Conservation (phyloP, 2,329 filamentous ascomycete genomes). For the Trichoderma semiorbis region DNA sequence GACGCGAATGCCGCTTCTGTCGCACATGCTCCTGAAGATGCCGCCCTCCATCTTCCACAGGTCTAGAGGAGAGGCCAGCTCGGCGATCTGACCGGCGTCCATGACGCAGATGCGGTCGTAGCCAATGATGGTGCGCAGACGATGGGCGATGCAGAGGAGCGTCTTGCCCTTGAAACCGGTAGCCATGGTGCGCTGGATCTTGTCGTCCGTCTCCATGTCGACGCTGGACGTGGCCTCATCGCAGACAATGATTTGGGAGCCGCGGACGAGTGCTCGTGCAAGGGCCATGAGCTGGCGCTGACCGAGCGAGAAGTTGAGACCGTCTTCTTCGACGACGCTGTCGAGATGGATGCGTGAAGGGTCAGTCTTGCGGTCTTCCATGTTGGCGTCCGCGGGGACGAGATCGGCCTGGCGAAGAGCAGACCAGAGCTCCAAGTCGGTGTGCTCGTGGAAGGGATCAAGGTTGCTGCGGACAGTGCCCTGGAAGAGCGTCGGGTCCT, state of each 20-base stretch:
- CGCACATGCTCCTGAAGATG: slow-evolving; percentile 88
- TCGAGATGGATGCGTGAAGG: slow-evolving; percentile 74
- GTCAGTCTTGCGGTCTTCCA: slow-evolving; percentile 74
- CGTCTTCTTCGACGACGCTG: slow-evolving; percentile 84
- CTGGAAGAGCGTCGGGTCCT: slow-evolving; percentile 79
- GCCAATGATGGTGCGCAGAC: slow-evolving; percentile 84
- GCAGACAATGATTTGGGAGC: slow-evolving; percentile 88
- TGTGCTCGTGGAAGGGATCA: slow-evolving; percentile 76
- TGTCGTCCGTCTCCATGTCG: slow-evolving; percentile 94
- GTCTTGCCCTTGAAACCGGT: slow-evolving; percentile 82
- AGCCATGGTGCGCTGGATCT: slow-evolving; percentile 88
- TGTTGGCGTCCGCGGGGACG: slow-evolving; percentile 56
- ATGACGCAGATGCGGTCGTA: slow-evolving; percentile 98
- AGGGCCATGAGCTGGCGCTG: slow-evolving; percentile 95
- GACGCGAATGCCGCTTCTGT: slow-evolving; percentile 70
- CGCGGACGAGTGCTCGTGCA: slow-evolving; percentile 82
- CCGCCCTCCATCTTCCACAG: slow-evolving; percentile 67
- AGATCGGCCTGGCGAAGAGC: slow-evolving; percentile 75
- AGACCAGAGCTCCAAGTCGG: slow-evolving; percentile 73
- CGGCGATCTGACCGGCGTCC: slow-evolving; percentile 83
- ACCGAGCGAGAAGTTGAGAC: slow-evolving; percentile 91
- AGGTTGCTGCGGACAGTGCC: slow-evolving; percentile 77
- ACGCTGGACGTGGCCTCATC: slow-evolving; percentile 93
- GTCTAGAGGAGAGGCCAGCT: slow-evolving; percentile 72
- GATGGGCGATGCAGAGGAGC: slow-evolving; percentile 86